These are phyloP conservation scores for Phytophthora meadii DNA, from an alignment of 352 stramenopile genomes.

Conservation along the genomic window DNA sequence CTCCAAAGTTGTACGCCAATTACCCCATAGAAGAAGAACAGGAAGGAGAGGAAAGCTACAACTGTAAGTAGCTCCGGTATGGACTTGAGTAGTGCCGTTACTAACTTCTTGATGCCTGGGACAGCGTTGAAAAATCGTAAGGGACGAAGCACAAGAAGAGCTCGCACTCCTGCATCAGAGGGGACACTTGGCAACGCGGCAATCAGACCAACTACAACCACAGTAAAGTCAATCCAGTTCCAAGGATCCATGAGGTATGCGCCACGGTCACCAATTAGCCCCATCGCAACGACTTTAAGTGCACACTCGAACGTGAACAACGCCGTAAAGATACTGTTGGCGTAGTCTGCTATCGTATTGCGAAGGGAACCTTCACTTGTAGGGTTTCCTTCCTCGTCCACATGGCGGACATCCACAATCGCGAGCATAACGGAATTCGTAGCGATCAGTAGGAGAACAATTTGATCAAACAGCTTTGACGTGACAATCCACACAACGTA, in stretches of 20 bases:
- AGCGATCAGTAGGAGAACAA: conserved; percentile 85
- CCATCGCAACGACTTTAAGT: conserved; percentile 92
- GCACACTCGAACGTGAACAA: conserved; percentile 89
- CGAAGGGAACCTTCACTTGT: conserved; percentile 47
- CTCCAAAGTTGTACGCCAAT: conserved; percentile 86
- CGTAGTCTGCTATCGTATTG: conserved; percentile 64
- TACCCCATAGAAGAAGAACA: conserved; percentile 89
- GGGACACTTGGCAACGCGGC: conserved; percentile 65
- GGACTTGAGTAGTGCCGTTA: conserved; percentile 77
- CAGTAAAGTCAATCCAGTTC: conserved; percentile 92
- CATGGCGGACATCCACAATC: conserved; percentile 75
- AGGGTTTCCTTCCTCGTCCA: conserved; percentile 47
- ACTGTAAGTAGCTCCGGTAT: conserved; percentile 83
- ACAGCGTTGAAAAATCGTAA: conserved; percentile 68
- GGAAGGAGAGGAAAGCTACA: conserved; percentile 79
- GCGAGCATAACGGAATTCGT: conserved; percentile 86
- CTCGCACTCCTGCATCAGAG: conserved; percentile 61
- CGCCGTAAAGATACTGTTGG: conserved; percentile 60
- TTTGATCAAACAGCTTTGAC: conserved; percentile 79
- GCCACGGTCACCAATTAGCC: conserved; percentile 67
- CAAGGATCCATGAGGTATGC: conserved; percentile 87
- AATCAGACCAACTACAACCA: conserved; percentile 48
- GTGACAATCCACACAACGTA: conserved; percentile 73
- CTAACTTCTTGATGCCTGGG: conserved; percentile 82
- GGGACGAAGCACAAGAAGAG: conserved; percentile 65